Conservation (phyloP, 805 yeast species). For the Hanseniaspora hatyaiensis region DNA sequence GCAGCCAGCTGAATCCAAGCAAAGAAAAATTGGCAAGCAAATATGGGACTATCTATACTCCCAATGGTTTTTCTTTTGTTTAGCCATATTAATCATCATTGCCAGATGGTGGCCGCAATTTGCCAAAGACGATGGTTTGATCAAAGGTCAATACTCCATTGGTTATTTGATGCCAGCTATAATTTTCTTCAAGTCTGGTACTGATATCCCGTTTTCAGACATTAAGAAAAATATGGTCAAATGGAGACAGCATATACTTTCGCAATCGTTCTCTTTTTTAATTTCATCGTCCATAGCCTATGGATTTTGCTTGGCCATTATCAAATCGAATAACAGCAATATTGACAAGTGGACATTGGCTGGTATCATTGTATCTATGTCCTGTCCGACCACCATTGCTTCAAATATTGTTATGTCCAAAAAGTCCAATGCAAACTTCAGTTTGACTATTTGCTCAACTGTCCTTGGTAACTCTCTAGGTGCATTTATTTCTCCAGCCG, state of each 20-base stretch:
- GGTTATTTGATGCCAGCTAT: constrained; percentile 80
- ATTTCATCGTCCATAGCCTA: constrained; percentile 59
- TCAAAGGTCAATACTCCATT: constrained; percentile 62
- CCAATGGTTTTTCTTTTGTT: constrained; percentile 67
- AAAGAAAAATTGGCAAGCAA: constrained; percentile 18
- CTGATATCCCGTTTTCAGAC: constrained; percentile 58
- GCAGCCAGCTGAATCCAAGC: constrained; percentile 14
- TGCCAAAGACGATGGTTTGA: constrained; percentile 71
- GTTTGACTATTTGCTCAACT: constrained; percentile 71
- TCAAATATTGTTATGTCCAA: constrained; percentile 89
- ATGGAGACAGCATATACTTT: constrained; percentile 75
- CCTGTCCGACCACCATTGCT: constrained; percentile 85
- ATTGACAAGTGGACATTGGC: constrained; percentile 69
- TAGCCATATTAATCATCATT: constrained; percentile 62
- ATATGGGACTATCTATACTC: constrained; percentile 15
- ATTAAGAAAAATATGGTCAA: constrained; percentile 51
- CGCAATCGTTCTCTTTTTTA: constrained; percentile 55
- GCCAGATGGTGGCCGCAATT: constrained; percentile 72
- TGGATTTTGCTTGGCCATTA: constrained; percentile 61
- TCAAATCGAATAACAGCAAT: constrained; percentile 41
- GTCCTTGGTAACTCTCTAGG: constrained; percentile 76
- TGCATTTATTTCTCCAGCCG: constrained; percentile 77
- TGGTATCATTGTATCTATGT: constrained; percentile 70
- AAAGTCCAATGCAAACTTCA: constrained; percentile 71
- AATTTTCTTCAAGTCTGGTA: constrained; percentile 70